These are phyloP conservation scores for Nitzschia inconspicua DNA, from an alignment of 108 stramenopile species.

Conservation along the genomic window DNA sequence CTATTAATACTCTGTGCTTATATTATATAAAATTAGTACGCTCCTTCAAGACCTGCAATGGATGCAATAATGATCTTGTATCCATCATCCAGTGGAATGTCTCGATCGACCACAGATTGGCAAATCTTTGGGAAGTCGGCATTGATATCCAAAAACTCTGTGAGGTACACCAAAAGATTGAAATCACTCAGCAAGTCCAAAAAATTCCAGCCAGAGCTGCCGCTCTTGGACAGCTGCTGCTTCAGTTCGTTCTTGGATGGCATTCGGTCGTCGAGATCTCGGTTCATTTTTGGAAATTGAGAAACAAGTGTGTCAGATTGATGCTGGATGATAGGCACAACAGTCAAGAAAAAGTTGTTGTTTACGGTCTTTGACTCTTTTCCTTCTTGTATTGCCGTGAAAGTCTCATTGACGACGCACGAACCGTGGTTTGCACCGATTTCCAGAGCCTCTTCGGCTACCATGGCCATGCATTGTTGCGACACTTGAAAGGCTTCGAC, in stretches of 20 bases:
- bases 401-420: constrained; percentile 91
- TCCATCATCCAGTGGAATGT: constrained; percentile 84
- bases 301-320: constrained; percentile 78
- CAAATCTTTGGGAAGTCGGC: constrained; percentile 83
- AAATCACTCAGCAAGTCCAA: constrained; percentile 92
- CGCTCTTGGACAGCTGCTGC: constrained; percentile 80
- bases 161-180: constrained; percentile 86
- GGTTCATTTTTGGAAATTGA: constrained; percentile 86
- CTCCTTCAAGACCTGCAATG: constrained; percentile 77
- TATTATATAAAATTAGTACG: constrained; percentile 16
- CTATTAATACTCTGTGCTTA: no score
- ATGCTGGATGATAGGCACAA: constrained; percentile 93
- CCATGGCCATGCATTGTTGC: constrained; percentile 98
- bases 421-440: constrained; percentile 78
- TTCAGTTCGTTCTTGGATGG: constrained; percentile 87
- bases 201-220: constrained; percentile 87
- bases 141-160: constrained; percentile 72
- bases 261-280: constrained; percentile 63
- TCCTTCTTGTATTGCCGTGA: constrained; percentile 96
- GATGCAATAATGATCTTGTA: constrained; percentile 87
- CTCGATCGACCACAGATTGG: constrained; percentile 74
- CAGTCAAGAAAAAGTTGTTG: constrained; percentile 92
- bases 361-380: constrained; percentile 90
- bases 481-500: constrained; percentile 95
- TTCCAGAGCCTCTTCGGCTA: constrained; percentile 92